phyloP scores from a whole-genome alignment of 2,329 filamentous ascomycete species.

The Phoma sp. region DNA sequence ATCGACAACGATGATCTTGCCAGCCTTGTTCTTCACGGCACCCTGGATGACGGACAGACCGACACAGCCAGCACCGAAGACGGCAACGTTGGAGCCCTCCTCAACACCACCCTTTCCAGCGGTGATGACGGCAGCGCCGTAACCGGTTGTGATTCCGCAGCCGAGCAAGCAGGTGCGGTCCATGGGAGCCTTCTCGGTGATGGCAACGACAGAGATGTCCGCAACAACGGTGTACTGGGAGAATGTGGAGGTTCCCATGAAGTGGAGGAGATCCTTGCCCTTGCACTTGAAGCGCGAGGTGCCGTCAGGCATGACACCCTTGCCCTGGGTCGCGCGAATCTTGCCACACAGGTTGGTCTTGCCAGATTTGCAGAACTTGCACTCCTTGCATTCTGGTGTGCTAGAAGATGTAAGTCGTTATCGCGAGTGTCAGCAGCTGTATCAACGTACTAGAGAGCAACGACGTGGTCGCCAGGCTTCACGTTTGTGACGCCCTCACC shows the following conservation, averaged over 20 bases:
- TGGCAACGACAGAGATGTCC: slow-evolving; percentile 96
- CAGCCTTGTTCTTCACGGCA: slow-evolving; percentile 81
- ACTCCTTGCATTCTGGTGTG: slow-evolving; percentile 95
- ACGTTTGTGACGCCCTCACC: slow-evolving; percentile 95
- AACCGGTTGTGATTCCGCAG: slow-evolving; percentile 98
- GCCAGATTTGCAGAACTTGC: slow-evolving; percentile 99
- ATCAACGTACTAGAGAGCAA: slow-evolving; percentile 51
- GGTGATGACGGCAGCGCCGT: slow-evolving; percentile 92
- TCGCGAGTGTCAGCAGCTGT: neutral
- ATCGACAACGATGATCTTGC: slow-evolving; percentile 77
- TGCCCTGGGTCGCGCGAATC: slow-evolving; percentile 95
- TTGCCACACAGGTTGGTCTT: slow-evolving; percentile 99
- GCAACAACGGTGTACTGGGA: slow-evolving; percentile 98
- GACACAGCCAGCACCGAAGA: slow-evolving; percentile 96
- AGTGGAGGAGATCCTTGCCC: slow-evolving; percentile 94
- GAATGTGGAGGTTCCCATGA: slow-evolving; percentile 99
- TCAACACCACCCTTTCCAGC: slow-evolving; percentile 74
- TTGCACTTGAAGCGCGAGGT: slow-evolving; percentile 94
- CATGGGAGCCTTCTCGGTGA: slow-evolving; percentile 89
- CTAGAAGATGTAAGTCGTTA: slow-evolving; percentile 56
- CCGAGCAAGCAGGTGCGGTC: slow-evolving; percentile 95
- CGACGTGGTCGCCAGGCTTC: slow-evolving; percentile 88
- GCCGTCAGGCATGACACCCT: slow-evolving; percentile 96
- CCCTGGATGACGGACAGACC: slow-evolving; percentile 95
- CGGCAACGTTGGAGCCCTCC: slow-evolving; percentile 83